These are phyloP conservation scores for Euryodendron excelsum DNA, from an alignment of 148 eudicot genomes.

Conservation along the genomic window DNA sequence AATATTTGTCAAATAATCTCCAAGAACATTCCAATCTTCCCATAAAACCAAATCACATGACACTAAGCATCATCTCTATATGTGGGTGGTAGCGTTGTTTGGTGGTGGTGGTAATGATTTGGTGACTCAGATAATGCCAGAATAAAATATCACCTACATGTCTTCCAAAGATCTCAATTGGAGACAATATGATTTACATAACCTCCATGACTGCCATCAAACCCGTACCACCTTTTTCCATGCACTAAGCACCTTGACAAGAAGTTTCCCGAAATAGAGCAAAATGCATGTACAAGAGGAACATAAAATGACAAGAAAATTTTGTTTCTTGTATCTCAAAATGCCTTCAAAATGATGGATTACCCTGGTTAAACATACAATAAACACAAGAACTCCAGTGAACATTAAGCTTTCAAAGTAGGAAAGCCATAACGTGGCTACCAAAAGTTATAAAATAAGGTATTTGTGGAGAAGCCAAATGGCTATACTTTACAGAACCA, in stretches of 20 bases:
- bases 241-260: background rate
- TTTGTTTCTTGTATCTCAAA: background rate
- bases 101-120: background rate
- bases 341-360: background rate
- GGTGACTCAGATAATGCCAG: background rate
- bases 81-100: background rate
- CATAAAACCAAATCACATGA: background rate
- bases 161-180: background rate
- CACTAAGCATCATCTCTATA: background rate
- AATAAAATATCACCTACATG: background rate
- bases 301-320: background rate
- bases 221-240: background rate
- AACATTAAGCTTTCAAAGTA: slow-evolving; percentile 13
- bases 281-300: background rate
- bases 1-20: background rate
- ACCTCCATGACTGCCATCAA: background rate
- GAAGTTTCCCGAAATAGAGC: background rate
- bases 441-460: slow-evolving; percentile 29
- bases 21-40: background rate
- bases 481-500: slow-evolving; percentile 55
- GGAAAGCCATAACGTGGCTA: slow-evolving; percentile 21
- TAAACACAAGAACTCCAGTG: background rate
- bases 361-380: background rate
- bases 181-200: background rate
- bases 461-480: slow-evolving; percentile 48